Percentiles rank a stretch among this genome's conserved stretches.
These are phyloP conservation scores for Mimosa pudica DNA, from an alignment of 306 rosid genomes.

Conservation along the genomic window DNA sequence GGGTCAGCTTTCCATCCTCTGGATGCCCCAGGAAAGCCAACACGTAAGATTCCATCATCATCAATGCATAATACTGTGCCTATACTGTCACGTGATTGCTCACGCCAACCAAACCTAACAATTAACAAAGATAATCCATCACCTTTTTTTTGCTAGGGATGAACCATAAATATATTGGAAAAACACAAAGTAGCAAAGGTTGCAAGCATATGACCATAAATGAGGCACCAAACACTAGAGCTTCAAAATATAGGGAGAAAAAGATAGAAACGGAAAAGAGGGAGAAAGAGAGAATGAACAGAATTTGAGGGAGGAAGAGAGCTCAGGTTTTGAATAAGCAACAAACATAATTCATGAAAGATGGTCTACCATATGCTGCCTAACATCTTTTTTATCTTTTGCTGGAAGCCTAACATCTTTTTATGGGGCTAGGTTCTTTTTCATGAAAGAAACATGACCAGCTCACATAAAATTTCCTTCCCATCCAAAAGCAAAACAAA, in stretches of 20 bases:
- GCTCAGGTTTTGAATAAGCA: too few species aligned
- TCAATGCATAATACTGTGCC: constrained; percentile 81
- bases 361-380: too few species aligned
- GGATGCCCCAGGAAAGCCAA: constrained; percentile 83
- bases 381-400: too few species aligned
- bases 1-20: constrained; percentile 94
- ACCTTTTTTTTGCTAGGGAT: background rate
- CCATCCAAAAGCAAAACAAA: too few species aligned
- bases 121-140: constrained; percentile 37
- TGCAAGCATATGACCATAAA: background rate
- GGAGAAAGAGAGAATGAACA: too few species aligned
- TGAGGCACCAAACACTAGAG: background rate
- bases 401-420: too few species aligned
- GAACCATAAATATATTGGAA: background rate
- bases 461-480: too few species aligned
- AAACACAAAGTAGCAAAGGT: background rate
- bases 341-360: too few species aligned
- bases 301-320: too few species aligned
- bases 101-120: constrained; percentile 83
- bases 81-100: constrained; percentile 72
- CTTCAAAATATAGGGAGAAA: background rate
- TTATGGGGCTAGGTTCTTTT: too few species aligned
- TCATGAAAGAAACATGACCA: too few species aligned
- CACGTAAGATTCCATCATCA: constrained; percentile 81
- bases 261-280: too few species aligned